Conservation (phyloP, 2,329 filamentous ascomycete genomes). For the Coniochaeta ligniaria region DNA sequence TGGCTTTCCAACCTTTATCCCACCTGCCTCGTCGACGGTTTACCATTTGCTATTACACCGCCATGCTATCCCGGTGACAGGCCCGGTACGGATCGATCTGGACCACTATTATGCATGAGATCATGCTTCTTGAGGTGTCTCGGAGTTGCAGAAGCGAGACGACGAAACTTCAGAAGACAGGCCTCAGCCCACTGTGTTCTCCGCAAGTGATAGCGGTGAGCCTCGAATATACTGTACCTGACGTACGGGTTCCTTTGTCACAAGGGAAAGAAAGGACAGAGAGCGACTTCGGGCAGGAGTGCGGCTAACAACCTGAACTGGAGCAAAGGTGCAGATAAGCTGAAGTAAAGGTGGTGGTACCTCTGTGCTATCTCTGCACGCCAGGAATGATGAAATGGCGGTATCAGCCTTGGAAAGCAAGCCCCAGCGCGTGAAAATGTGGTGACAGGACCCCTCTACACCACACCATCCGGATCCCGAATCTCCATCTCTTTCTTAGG, state of each 20-base stretch:
- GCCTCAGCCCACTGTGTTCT: neutral
- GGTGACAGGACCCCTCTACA: neutral
- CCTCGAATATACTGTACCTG: neutral
- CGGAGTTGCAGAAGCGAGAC: neutral
- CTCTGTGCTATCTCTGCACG: neutral
- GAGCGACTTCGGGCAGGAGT: neutral
- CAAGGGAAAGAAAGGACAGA: neutral
- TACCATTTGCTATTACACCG: constrained; percentile 6
- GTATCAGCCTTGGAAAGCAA: neutral
- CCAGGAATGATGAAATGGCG: neutral
- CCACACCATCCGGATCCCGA: neutral
- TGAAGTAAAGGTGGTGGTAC: neutral
- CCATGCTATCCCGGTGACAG: neutral
- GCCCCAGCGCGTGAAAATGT: neutral
- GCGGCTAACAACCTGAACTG: neutral
- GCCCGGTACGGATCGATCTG: neutral
- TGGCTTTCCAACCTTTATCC: neutral
- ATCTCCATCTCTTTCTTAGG: neutral
- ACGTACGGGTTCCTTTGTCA: neutral
- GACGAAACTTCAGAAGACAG: neutral
- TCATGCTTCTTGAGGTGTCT: neutral
- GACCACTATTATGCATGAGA: constrained; percentile 1
- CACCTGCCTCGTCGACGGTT: constrained; percentile 2
- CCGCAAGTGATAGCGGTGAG: neutral
- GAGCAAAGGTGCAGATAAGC: neutral